Conservation (phyloP, 1,139 yeast genomes). For the Petasospora fabianii region DNA sequence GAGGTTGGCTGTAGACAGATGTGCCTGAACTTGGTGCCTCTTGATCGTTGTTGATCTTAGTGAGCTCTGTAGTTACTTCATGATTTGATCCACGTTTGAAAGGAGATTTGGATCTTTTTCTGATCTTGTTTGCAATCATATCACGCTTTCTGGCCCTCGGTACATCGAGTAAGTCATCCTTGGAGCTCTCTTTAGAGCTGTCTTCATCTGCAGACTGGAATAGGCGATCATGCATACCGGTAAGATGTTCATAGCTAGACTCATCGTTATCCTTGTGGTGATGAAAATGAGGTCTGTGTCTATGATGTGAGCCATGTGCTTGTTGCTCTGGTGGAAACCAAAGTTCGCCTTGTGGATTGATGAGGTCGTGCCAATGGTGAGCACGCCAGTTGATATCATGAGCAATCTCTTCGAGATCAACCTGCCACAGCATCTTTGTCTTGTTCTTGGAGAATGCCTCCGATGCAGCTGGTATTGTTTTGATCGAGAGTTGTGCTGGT, state of each 20-base stretch:
- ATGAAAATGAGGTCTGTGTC: conserved; percentile 11
- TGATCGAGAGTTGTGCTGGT: conserved; percentile 27
- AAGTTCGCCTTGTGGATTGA: conserved; percentile 48
- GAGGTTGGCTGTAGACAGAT: background rate
- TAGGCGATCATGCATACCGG: conserved; percentile 19
- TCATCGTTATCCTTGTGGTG: conserved; percentile 10
- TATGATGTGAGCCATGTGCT: background rate
- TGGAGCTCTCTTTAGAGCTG: conserved; percentile 15
- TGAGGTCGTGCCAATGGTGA: conserved; percentile 59
- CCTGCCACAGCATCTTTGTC: conserved; percentile 52
- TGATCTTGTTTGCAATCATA: conserved; percentile 16
- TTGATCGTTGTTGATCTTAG: conserved; percentile 2
- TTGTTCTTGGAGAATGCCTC: conserved; percentile 47
- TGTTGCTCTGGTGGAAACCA: conserved; percentile 47
- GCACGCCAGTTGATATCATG: conserved; percentile 66
- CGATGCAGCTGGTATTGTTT: conserved; percentile 46
- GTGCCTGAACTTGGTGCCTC: background rate
- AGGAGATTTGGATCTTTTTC: conserved; percentile 24
- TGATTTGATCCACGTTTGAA: conserved; percentile 16
- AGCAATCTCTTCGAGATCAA: conserved; percentile 59
- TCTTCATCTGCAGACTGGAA: conserved; percentile 15
- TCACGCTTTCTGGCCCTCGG: conserved; percentile 20
- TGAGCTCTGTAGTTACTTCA: conserved; percentile 1
- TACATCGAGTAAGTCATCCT: conserved; percentile 14
- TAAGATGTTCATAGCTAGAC: background rate